phyloP scores from a whole-genome alignment of 73 alveolate genomes.

The Stentor coeruleus region DNA sequence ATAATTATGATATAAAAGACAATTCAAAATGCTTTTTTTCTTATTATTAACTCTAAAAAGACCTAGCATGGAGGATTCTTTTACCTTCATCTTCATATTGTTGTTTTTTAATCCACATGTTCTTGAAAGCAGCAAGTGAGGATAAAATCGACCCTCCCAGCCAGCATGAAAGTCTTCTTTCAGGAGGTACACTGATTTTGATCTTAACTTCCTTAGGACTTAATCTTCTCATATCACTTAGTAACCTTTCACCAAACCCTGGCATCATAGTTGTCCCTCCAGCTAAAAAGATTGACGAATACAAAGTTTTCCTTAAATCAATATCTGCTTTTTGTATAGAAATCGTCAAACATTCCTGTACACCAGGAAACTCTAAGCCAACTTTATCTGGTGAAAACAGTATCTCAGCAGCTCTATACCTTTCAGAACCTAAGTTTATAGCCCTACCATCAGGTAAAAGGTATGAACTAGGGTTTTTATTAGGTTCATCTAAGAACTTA shows the following conservation, averaged over 20 bases:
- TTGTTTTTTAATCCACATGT: constrained; percentile 82
- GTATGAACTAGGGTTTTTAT: constrained; percentile 66
- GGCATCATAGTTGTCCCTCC: constrained; percentile 98
- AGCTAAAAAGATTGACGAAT: constrained; percentile 50
- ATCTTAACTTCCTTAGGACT: constrained; percentile 73
- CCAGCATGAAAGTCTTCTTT: constrained; percentile 73
- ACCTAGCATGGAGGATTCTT: constrained; percentile 42
- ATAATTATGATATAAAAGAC: too few species aligned
- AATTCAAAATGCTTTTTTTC: too few species aligned
- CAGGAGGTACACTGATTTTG: constrained; percentile 61
- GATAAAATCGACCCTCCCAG: constrained; percentile 79
- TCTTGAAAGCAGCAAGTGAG: constrained; percentile 67
- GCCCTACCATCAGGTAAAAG: constrained; percentile 76
- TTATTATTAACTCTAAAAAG: too few species aligned
- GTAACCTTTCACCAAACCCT: constrained; percentile 88
- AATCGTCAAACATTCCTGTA: constrained; percentile 60
- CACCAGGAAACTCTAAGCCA: constrained; percentile 68
- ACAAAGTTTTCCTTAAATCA: constrained; percentile 57
- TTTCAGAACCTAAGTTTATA: constrained; percentile 65
- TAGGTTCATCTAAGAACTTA: constrained; percentile 73
- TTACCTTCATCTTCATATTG: constrained; percentile 80
- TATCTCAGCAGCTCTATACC: constrained; percentile 83
- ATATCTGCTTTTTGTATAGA: constrained; percentile 66
- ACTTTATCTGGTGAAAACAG: constrained; percentile 61
- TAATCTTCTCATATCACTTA: constrained; percentile 65